Conservation (phyloP, 257 asterid species). For the Orobanche coerulescens region DNA sequence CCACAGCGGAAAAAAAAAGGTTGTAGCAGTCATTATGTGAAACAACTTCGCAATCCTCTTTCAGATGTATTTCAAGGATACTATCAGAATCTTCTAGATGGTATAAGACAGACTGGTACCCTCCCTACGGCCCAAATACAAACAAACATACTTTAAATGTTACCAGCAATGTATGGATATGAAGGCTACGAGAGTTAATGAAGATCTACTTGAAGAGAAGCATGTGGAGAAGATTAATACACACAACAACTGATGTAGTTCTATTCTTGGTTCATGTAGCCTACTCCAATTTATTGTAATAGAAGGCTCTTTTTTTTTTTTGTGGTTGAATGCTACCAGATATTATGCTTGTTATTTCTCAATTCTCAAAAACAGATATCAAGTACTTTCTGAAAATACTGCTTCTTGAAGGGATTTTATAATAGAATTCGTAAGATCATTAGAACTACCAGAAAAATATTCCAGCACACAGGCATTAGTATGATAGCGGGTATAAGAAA, state of each 20-base stretch:
- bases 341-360: background rate
- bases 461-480: background rate
- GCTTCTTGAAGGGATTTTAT: background rate
- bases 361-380: background rate
- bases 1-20: background rate
- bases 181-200: too few relatives aligned
- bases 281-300: too few relatives aligned
- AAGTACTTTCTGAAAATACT: background rate
- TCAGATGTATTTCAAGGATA: background rate
- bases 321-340: background rate
- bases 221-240: too few relatives aligned
- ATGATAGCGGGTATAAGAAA: background rate
- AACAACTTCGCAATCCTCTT: slow-evolving; percentile 2
- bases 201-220: too few relatives aligned
- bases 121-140: background rate
- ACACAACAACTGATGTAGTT: too few relatives aligned
- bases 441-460: background rate
- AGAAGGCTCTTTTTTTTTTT: too few relatives aligned
- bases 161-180: too few relatives aligned
- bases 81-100: background rate
- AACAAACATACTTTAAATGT: background rate
- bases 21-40: background rate
- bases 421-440: background rate
- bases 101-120: background rate
- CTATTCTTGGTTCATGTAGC: too few relatives aligned